Evolutionary conservation across 208 protist species (phyloP), one percentile per base, ranked within the genome.

Genomic region (Trypanosoma lewisi): DNA sequence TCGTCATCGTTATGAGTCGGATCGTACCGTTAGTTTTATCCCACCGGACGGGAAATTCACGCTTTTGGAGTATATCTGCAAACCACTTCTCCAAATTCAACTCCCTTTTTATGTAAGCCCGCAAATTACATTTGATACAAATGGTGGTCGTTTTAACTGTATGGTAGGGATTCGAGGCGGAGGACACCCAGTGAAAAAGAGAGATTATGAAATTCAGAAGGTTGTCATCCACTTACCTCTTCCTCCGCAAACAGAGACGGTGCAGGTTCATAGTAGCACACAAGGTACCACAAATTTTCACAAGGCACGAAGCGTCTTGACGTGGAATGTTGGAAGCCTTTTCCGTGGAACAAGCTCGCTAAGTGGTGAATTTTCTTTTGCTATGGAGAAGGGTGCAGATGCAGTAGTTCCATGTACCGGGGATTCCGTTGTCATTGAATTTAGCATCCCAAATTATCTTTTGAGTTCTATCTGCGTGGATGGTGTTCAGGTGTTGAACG

Each of bases 1-100:
- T 2, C 56, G 77, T 27, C 61, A 71, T n/a, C 75, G 78, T 28
- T 97, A 87, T 70, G 83, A 87, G 41, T 59, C 54, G 36, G 87
- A 95, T 76, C 70, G 77, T 49, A 63, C 73, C 14, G 62, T 98
- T 31, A 85, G 63, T 63, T 97, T 98, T 60, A 80, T 96, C 25
- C 94, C 93, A 0, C 86, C 88, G 5, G 94, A 98, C 59, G 93
- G 94, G 9, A 79, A 83, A 42, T 98, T 96, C 67, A 93, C 82
- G 19, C 70, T 98, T 25, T 53, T 96, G 56, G 45, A 79, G 61
- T 98, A 98, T 67, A 69, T 71, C 16, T 91, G 83, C 63, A 82
- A 89, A 44, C 64, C 74, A 4, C 39, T 65, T 45, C 37, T 71
- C 12, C 51, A 77, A 28, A 45, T 62, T 17, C 72, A 80, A 21